A percentile compares a stretch with the other conserved stretches of the same genome.
These are phyloP conservation scores for Spergularia azorica DNA, from an alignment of 179 eudicot species.

Conservation along the genomic window DNA sequence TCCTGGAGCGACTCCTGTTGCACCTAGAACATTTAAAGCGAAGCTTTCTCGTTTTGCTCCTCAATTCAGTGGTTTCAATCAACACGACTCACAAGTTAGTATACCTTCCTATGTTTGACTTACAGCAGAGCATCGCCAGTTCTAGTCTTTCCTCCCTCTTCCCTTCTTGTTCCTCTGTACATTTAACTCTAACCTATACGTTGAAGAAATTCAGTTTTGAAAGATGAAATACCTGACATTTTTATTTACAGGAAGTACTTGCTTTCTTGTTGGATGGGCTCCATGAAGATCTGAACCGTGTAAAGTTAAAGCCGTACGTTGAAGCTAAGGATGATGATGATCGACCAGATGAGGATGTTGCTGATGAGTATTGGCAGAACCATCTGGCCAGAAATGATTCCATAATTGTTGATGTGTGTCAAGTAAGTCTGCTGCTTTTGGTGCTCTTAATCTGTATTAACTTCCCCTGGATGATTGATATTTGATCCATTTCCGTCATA, in stretches of 20 bases:
- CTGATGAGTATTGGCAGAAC: conserved; percentile 92
- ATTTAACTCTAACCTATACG: neutral
- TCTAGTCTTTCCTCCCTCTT: neutral
- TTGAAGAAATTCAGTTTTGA: neutral
- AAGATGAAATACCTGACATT: conserved; percentile 4
- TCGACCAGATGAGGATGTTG: conserved; percentile 84
- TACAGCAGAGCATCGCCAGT: neutral
- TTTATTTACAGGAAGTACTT: conserved; percentile 68
- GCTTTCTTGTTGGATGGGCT: conserved; percentile 95
- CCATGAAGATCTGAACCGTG: conserved; percentile 97
- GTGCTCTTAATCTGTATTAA: neutral
- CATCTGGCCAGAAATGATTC: conserved; percentile 97
- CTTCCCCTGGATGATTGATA: conserved; percentile 5
- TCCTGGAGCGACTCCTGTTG: conserved; percentile 83
- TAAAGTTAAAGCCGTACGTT: conserved; percentile 82
- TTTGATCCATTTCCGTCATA: neutral
- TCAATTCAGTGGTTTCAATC: conserved; percentile 88
- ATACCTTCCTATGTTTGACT: conserved; percentile 16
- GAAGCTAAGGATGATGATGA: conserved; percentile 90
- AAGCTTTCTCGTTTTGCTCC: conserved; percentile 95
- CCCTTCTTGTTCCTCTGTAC: neutral
- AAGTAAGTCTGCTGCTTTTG: conserved; percentile 52
- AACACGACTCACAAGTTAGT: conserved; percentile 97
- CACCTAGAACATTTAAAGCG: conserved; percentile 76
- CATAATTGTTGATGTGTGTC: conserved; percentile 86